A percentile compares a stretch with the other conserved stretches of the same genome.
Evolutionary conservation across 164 flowering plant genomes (phyloP).

Genomic region (Houttuynia cordata): DNA sequence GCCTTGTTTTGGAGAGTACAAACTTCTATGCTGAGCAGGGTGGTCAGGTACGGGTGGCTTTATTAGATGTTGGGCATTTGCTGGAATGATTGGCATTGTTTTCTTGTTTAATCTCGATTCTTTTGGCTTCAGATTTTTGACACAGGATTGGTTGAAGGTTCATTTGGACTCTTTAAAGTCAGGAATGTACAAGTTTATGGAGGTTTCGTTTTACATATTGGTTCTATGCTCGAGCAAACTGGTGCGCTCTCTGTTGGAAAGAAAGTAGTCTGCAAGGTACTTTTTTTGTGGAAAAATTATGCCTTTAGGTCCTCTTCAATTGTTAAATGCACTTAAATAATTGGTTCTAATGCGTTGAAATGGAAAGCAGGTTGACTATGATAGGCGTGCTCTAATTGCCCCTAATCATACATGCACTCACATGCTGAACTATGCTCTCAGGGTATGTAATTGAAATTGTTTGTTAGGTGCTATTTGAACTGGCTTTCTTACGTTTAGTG

Average conservation of each 20-base stretch:
- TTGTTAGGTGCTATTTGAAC: neutral
- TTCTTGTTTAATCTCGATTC: constrained; percentile 2
- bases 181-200: constrained; percentile 76
- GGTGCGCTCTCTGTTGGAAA: constrained; percentile 56
- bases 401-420: constrained; percentile 99
- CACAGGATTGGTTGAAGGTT: constrained; percentile 63
- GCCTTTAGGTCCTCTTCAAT: neutral
- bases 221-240: constrained; percentile 33
- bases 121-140: constrained; percentile 67
- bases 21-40: constrained; percentile 99
- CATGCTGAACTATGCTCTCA: constrained; percentile 91
- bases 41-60: constrained; percentile 66
- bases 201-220: constrained; percentile 87
- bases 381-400: constrained; percentile 76
- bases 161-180: constrained; percentile 65
- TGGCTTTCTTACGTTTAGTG: neutral
- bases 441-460: constrained; percentile 33
- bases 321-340: neutral
- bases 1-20: constrained; percentile 61
- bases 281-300: neutral
- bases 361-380: constrained; percentile 70
- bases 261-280: constrained; percentile 70
- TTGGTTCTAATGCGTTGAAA: neutral
- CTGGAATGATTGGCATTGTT: neutral
- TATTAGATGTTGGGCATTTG: neutral